Evolutionary conservation across 164 flowering plant genomes (phyloP).

Genomic region (Dillenia turbinata): DNA sequence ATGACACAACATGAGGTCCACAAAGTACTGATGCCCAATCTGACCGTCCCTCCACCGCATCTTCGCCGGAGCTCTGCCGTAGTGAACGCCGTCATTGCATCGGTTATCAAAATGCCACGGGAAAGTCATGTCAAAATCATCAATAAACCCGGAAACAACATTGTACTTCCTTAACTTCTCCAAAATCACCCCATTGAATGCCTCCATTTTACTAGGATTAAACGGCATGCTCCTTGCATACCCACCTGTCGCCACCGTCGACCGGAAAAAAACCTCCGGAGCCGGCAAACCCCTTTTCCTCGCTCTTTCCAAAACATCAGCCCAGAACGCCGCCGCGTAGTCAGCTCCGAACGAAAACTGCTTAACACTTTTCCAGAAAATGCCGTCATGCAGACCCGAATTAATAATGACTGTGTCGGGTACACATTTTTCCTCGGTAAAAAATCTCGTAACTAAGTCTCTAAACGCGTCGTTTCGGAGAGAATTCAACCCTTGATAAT

Average conservation of each 20-base stretch:
- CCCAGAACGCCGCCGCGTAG: slow-evolving; percentile 71
- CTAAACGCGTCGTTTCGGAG: slow-evolving; percentile 52
- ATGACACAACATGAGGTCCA: slow-evolving; percentile 87
- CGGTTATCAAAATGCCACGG: slow-evolving; percentile 93
- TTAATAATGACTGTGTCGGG: slow-evolving; percentile 88
- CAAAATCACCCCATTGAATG: slow-evolving; percentile 57
- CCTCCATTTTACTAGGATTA: slow-evolving; percentile 90
- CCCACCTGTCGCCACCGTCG: slow-evolving; percentile 84
- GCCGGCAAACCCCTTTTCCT: slow-evolving; percentile 27
- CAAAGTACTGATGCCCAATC: slow-evolving; percentile 93
- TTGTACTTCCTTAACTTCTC: slow-evolving; percentile 59
- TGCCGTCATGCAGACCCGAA: slow-evolving; percentile 92
- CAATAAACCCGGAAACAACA: slow-evolving; percentile 48
- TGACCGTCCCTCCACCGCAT: slow-evolving; percentile 82
- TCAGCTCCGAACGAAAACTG: slow-evolving; percentile 47
- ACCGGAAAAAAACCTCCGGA: slow-evolving; percentile 60
- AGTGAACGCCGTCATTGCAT: slow-evolving; percentile 96
- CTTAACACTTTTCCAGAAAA: slow-evolving; percentile 50
- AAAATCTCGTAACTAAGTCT: slow-evolving; percentile 47
- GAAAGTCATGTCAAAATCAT: slow-evolving; percentile 80
- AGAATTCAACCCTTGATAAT: slow-evolving; percentile 76
- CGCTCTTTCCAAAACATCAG: slow-evolving; percentile 49
- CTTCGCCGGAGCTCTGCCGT: slow-evolving; percentile 83
- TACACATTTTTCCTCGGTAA: slow-evolving; percentile 37
- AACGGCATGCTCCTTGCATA: slow-evolving; percentile 69